Evolutionary conservation across 1,284 basidiomycete species (phyloP), one percentile per base, ranked within the genome.

Genomic region (Austroboletus rostrupii): DNA sequence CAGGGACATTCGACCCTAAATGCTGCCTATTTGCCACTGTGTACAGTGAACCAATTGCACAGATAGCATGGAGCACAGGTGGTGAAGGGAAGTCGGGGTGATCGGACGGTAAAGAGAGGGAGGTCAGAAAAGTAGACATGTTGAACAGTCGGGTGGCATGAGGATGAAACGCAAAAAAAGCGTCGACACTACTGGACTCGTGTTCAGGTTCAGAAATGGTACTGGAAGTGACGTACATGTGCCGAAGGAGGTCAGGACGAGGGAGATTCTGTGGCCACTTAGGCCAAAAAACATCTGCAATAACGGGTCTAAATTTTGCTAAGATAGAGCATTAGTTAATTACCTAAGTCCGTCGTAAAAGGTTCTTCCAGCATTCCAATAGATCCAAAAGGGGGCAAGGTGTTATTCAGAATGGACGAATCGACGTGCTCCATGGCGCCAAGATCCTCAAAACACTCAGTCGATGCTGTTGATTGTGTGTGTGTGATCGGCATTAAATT

Each of bases 1-100:
- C 44, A 23, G 49, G 17, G 19, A 39, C 19, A 40, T 31, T 36
- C 32, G 28, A 32, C 28, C 37, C 47, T 14, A 43, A 29, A 23
- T 55, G 49, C 19, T 52, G 51, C 40, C 74, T 79, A 32, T 73
- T 75, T 17, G 82, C 77, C 3, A 77, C 76, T 3, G 81, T 84
- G 56, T 85, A 87, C 32, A 83, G 70, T 55, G 82, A 83, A 21
- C 85, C 83, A 36, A 85, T 74, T 11, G 87, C 87, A 66, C 86
- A 88, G 44, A 92, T 84, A 7, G 85, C 83, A 63, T 92, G 89
- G 3, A 92, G 72, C 23, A 90, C 64, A 5, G 82, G 76, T 3
- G 74, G 58, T 21, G 77, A 75, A 6, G 89, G 89, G 58, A 90
- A 92, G 49, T 81, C 78, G 1, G 80, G 75, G 58, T 89, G 84